Percentiles rank a stretch among this genome's conserved stretches.
These are phyloP conservation scores for Metschnikowia baotianmanensis DNA, from an alignment of 805 yeast genomes.

Conservation along the genomic window DNA sequence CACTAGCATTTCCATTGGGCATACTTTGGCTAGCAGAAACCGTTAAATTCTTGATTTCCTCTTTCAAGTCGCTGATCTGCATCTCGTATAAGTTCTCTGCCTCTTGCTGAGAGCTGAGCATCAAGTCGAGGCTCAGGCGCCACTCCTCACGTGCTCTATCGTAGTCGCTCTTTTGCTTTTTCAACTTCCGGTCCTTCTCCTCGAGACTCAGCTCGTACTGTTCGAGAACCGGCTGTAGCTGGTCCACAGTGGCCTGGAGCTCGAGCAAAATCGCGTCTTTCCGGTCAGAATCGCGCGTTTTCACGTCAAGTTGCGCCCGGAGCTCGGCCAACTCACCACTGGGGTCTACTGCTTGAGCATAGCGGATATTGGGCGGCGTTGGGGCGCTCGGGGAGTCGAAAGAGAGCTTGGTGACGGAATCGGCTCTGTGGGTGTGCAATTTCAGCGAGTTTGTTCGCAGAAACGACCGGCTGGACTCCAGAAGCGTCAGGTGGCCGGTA, in stretches of 20 bases:
- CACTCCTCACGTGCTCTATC: constrained; percentile 59
- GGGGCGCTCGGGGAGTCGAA: constrained; percentile 2
- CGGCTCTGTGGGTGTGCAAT: constrained; percentile 2
- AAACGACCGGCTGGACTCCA: constrained; percentile 1
- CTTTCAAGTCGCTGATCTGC: constrained; percentile 41
- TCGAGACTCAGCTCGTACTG: constrained; percentile 44
- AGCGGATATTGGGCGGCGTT: background rate
- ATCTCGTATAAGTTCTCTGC: constrained; percentile 48
- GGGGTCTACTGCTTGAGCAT: background rate
- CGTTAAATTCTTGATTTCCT: constrained; percentile 11
- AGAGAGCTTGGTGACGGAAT: background rate
- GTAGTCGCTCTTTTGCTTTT: constrained; percentile 45
- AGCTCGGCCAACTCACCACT: constrained; percentile 7
- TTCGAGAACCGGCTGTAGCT: constrained; percentile 46
- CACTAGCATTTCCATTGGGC: background rate
- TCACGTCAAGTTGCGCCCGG: constrained; percentile 10
- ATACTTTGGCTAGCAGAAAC: background rate
- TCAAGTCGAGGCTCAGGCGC: constrained; percentile 53
- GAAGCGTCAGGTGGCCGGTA: background rate
- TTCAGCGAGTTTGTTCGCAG: constrained; percentile 5
- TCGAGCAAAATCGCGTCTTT: constrained; percentile 48
- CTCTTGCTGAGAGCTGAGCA: constrained; percentile 55
- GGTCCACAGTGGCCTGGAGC: constrained; percentile 46
- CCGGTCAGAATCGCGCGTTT: constrained; percentile 33
- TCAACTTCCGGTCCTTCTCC: constrained; percentile 45